Base-by-base conservation (phyloP, 2,329 filamentous ascomycete genomes). In the Colletotrichum graminicola region DNA sequence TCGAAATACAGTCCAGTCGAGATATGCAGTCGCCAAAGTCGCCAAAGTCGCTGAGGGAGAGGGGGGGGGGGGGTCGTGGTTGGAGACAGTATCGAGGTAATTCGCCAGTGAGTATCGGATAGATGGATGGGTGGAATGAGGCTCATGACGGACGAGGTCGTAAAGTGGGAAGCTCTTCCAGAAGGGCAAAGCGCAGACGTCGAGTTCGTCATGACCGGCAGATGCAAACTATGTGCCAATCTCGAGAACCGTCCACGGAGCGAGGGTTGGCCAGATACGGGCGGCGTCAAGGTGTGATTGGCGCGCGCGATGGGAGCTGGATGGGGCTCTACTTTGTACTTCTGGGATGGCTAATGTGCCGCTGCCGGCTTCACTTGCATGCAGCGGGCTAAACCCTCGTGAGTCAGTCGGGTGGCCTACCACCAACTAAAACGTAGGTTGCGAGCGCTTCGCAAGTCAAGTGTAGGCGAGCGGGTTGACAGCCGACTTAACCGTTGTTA, bases 311-410 rank as follows among this genome's bases (percentile, higher is more conserved):
- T 29, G 29, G 29, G 29, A 2, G 29, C 29, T 4, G 29, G 29
- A 29, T 29, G 29, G 29, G 29, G 29, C 29, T 29, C 29, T 29
- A 29, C 29, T 29, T 29, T 1, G 34, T 34, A 34, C 34, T 34
- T 34, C 34, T 34, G 10, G 39, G n/a, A 49, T 29, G 14, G 34
- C 6, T 14, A 5, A 54, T 34, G 62, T 51, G 32, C 16, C 49
- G 56, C 64, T 62, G 57, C 52, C 63, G 51, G 63, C 51, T 67
- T 67, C 41, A 71, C 26, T 66, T 67, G 67, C 67, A 62, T 47
- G 56, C 39, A 41, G n/a, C 32, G 56, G 29, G 52, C 45, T 65
- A 65, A 32, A 56, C 34, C 47, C 56, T 61, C 55, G n/a, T 32
- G 23, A 21, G 26, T n/a, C 18, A 21, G 26, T n/a, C 18, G 21